A percentile compares a stretch with the other conserved stretches of the same genome.
Conservation (phyloP, 768 basidiomycete species). For the Leccinum imitatum region DNA sequence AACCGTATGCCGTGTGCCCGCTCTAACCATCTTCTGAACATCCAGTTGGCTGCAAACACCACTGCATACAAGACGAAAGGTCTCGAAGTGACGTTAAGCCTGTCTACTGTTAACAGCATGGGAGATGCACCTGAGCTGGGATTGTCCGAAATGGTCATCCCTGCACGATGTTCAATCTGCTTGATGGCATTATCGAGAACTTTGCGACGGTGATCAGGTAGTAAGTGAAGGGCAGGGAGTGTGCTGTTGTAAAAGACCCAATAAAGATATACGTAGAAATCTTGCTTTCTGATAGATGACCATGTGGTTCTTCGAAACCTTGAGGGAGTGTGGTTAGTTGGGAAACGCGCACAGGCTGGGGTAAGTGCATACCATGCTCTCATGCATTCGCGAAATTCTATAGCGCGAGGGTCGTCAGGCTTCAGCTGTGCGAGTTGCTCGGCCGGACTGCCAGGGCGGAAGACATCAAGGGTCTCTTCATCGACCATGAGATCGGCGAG, state of each 20-base stretch:
- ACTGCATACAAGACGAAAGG: slow-evolving; percentile 66
- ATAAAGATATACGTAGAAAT: slow-evolving; percentile 74
- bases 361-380: slow-evolving; percentile 47
- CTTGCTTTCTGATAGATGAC: slow-evolving; percentile 61
- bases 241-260: slow-evolving; percentile 79
- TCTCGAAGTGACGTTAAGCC: slow-evolving; percentile 63
- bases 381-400: slow-evolving; percentile 69
- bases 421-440: slow-evolving; percentile 60
- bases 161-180: slow-evolving; percentile 70
- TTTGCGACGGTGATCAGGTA: slow-evolving; percentile 46
- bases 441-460: slow-evolving; percentile 58
- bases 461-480: slow-evolving; percentile 48
- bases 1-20: slow-evolving; percentile 42
- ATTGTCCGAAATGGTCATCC: slow-evolving; percentile 61
- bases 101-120: slow-evolving; percentile 76
- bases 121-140: slow-evolving; percentile 51
- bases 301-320: slow-evolving; percentile 77
- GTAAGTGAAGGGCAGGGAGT: slow-evolving; percentile 48
- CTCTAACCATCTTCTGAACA: slow-evolving; percentile 45
- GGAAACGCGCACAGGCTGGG: neutral
- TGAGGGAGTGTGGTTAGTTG: slow-evolving; percentile 6
- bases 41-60: slow-evolving; percentile 48
- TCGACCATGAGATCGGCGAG: slow-evolving; percentile 56
- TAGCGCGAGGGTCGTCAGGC: slow-evolving; percentile 62
- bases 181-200: slow-evolving; percentile 61